Evolutionary conservation across 2,329 filamentous ascomycete species (phyloP).

Genomic region (Rutstroemia sp.): DNA sequence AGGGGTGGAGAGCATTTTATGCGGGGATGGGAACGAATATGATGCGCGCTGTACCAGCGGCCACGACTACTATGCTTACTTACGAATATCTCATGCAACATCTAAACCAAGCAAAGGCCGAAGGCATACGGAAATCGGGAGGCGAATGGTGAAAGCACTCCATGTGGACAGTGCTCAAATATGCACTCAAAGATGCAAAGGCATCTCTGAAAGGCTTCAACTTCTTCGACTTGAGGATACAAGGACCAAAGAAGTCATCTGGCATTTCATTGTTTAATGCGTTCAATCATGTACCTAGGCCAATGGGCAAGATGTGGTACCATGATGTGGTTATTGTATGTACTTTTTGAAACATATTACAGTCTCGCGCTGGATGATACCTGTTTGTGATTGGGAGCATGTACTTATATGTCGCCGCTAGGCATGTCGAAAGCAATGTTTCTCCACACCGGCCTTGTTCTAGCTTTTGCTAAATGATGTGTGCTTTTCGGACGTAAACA

Average conservation of each 20-base stretch:
- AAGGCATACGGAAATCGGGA: slow-evolving; percentile 20
- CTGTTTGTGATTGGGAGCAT: slow-evolving; percentile 6
- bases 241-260: neutral
- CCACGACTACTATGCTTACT: slow-evolving; percentile 95
- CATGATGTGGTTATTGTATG: slow-evolving; percentile 3
- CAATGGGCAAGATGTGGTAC: neutral
- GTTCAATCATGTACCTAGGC: slow-evolving; percentile 12
- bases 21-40: slow-evolving; percentile 97
- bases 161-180: neutral
- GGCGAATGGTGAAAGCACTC: slow-evolving; percentile 9
- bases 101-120: slow-evolving; percentile 23
- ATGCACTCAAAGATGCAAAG: neutral
- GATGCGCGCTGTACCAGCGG: slow-evolving; percentile 89
- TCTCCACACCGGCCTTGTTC: neutral
- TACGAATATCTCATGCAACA: slow-evolving; percentile 64
- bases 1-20: slow-evolving; percentile 95
- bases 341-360: slow-evolving; percentile 9
- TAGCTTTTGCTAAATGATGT: neutral
- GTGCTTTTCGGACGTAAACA: neutral
- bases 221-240: neutral
- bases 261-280: slow-evolving; percentile 14
- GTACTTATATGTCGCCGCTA: slow-evolving; percentile 15
- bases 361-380: slow-evolving; percentile 11
- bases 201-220: neutral
- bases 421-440: slow-evolving; percentile 2